Evolutionary conservation across 331 rosid species (phyloP), one percentile per base, ranked within the genome.

Genomic region (Spiraea crenata): DNA sequence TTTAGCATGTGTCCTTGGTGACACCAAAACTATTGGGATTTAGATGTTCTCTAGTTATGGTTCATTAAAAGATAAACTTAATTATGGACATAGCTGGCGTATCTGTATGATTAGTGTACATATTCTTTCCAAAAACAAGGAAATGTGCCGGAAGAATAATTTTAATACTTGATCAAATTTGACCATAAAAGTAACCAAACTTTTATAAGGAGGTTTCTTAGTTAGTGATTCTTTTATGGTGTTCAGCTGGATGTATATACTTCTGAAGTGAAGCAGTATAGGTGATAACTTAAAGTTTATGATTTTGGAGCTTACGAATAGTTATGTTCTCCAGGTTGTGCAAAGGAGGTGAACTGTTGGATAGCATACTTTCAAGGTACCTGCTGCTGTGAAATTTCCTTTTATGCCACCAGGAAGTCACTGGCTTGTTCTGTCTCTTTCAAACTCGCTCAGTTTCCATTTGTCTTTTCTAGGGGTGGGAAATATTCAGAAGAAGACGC

Each of bases 401-500:
- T 82, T 58, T 9, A 42, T 64, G 38, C 78, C 47, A 11, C 51
- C 75, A 8, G 59, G 54, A 31, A 49, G 62, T 66, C 17, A 25
- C 42, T 57, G 49, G 70, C 77, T 35, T 25, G 47, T 45, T 75
- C 31, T 78, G 47, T 70, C 44, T 49, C 44, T 61, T 65, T 56
- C 65, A 77, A 55, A 85, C 67, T 55, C 4, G 15, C 14, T 61
- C 37, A 58, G 34, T 71, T 40, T 56, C 73, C 34, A 10, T 77
- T 72, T 82, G 35, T 61, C 45, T 76, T 80, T 34, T 67, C 52
- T 68, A 92, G 97, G 82, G 97, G 96, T 71, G 97, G 97, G 63
- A 87, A 87, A 78, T 92, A 86, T 81, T 81, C 92, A 1, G 96
- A 92, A 83, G 96, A 85, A 69, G 96, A 89, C 80, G 97, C 97